Conservation (phyloP, 2,329 filamentous ascomycete genomes). For the Amesomyces nigricolor region DNA sequence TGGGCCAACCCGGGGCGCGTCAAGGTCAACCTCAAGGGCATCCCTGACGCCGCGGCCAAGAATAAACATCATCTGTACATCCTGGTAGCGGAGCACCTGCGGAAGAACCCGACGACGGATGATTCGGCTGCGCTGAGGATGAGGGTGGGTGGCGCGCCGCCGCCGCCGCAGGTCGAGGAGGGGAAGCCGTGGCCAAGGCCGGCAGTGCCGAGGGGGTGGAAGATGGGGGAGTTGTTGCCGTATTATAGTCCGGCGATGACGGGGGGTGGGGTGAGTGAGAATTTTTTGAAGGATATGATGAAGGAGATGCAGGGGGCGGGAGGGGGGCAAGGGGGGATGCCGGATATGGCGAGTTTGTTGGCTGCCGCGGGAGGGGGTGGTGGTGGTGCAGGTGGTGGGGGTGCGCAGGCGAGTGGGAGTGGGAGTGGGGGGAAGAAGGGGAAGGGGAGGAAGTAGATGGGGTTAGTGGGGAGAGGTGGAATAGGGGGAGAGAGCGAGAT, state of each 20-base stretch:
- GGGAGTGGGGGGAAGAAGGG: constrained; percentile 29
- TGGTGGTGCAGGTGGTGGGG: constrained; percentile 30
- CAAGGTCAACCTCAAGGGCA: constrained; percentile 56
- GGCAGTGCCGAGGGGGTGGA: constrained; percentile 81
- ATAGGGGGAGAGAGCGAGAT: not conserved
- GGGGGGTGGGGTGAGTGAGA: constrained; percentile 89
- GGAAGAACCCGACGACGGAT: constrained; percentile 70
- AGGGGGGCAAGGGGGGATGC: constrained; percentile 44
- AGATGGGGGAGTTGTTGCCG: constrained; percentile 77
- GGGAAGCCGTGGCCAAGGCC: constrained; percentile 65
- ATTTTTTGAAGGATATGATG: constrained; percentile 96
- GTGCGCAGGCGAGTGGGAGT: constrained; percentile 28
- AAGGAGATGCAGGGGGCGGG: constrained; percentile 61
- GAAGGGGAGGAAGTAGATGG: constrained; percentile 24
- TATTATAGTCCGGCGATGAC: constrained; percentile 85
- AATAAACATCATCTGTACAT: constrained; percentile 84
- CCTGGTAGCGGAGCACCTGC: constrained; percentile 70
- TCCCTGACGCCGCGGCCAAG: constrained; percentile 38
- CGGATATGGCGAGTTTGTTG: constrained; percentile 30
- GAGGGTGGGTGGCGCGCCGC: constrained; percentile 66
- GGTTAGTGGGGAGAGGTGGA: not conserved
- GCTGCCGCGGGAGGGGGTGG: constrained; percentile 20
- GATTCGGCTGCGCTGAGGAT: constrained; percentile 62
- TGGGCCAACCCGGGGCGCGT: constrained; percentile 95
- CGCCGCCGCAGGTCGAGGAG: constrained; percentile 47